phyloP scores from a whole-genome alignment of 768 basidiomycete genomes.

The Porphyrellus cyaneotinctus region DNA sequence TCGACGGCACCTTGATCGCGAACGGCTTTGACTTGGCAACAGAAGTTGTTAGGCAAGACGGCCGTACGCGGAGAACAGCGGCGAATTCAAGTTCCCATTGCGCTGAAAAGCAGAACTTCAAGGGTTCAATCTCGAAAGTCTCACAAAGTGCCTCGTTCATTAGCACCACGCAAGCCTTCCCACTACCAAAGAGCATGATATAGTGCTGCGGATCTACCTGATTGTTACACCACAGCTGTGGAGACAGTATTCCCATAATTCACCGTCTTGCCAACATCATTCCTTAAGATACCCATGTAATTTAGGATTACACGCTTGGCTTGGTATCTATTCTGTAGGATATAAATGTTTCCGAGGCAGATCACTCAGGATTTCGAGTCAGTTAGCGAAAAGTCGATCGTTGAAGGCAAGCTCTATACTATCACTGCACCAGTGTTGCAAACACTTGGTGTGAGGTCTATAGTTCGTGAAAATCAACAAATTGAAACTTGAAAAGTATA shows the following conservation, averaged over 20 bases:
- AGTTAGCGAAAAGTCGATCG: background rate
- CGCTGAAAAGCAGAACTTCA: slow-evolving; percentile 49
- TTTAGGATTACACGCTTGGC: background rate
- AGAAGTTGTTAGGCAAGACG: slow-evolving; percentile 35
- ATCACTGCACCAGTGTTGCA: no score
- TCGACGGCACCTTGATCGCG: slow-evolving; percentile 26
- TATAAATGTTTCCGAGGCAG: slow-evolving; percentile 1
- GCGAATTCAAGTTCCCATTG: slow-evolving; percentile 34
- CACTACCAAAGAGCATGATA: slow-evolving; percentile 12
- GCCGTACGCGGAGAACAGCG: slow-evolving; percentile 39
- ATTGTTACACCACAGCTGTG: background rate
- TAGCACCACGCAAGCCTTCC: slow-evolving; percentile 1
- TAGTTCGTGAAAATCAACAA: no score
- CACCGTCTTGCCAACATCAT: slow-evolving; percentile 5
- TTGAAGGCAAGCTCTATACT: no score
- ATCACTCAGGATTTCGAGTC: no score
- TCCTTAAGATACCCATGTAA: slow-evolving; percentile 14
- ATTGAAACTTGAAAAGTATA: no score
- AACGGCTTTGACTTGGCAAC: slow-evolving; percentile 39
- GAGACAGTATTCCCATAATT: slow-evolving; percentile 17
- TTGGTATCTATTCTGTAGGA: slow-evolving; percentile 20
- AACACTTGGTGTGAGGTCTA: no score
- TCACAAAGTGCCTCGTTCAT: slow-evolving; percentile 23
- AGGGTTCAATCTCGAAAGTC: slow-evolving; percentile 53
- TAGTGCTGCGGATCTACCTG: slow-evolving; percentile 1